Base-by-base conservation (phyloP, 2,329 filamentous ascomycete species). In the Magnaporthiopsis incrustans region DNA sequence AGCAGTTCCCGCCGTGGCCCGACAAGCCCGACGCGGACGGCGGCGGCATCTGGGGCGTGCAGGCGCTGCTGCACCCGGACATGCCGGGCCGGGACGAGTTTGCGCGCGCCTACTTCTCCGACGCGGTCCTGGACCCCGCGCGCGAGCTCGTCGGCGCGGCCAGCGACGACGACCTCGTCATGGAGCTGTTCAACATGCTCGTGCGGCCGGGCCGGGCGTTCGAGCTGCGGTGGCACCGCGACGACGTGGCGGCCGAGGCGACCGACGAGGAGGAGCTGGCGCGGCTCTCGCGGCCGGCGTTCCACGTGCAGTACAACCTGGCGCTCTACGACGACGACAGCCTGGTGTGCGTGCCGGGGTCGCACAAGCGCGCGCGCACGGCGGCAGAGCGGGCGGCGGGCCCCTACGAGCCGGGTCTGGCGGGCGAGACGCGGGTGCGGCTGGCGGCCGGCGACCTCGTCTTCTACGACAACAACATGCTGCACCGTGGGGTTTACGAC, bases 391-490 rank as follows among this genome's bases (percentile, higher is more conserved):
- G 91, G 15, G 74, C 71, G 8, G 91, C 90, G 0, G 85, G 80
- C 26, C 87, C 89, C 0, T 89, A 85, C 70, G 88, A 88, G 68
- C 71, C 77, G 6, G 71, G 77, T 3, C 70, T 94, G 69, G 86
- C 88, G 76, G 85, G 78, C 0, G 87, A 92, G 78, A 71, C 88
- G 18, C 76, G 84, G 4, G 91, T 96, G 22, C 72, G 79, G 71
- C 78, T 96, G 66, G 77, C 83, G 67, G 82, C 91, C 0, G 92
- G 92, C 0, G 92, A 96, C 75, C 85, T 89, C 22, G 90, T 90
- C 57, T 96, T 96, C 71, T 96, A 96, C 73, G 87, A 96, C 74
- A 96, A 93, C 72, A 96, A 96, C 74, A 96, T 96, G 67, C 74
- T 96, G 67, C 89, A 92, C 71, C 79, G 89, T 4, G 89, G 89